Evolutionary conservation across 73 alveolate species (phyloP), one percentile per base, ranked within the genome.

Genomic region (Tetrahymena thermophila): DNA sequence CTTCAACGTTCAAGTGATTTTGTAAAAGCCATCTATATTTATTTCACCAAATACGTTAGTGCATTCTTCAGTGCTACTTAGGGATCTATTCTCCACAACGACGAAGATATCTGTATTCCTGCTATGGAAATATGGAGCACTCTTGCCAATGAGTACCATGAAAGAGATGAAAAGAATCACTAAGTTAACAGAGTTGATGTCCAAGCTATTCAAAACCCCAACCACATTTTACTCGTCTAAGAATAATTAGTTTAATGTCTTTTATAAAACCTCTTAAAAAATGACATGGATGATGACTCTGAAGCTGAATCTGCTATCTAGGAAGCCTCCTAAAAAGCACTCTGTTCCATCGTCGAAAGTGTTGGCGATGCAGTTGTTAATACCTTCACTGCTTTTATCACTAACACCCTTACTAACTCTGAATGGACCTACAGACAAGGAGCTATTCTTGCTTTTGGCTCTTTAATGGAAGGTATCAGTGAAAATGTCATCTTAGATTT

Each of bases 1-100:
- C 89, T 71, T 71, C 89, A 71, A 71, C 89, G 89, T 71, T 71
- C 89, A 25, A 71, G 89, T 71, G 89, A 71, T 71, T 71, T 71
- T 71, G 89, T 71, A 9, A 71, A 71, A 31, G 35, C 89, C 1
- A 19, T 71, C 37, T 71, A 71, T 31, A 34, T 71, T 31, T 71
- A 71, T 31, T 71, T 71, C 89, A 25, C 23, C 89, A 71, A 71
- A 13, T 71, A 71, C 89, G 37, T 71, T 31, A 71, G 40, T 28
- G 89, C 89, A 28, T 71, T 71, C 89, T 71, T 71, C 42, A n/a
- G n/a, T 10, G 89, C 89, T 31, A 71, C 89, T 23, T 71, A 71
- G 31, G 23, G 21, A 9, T 71, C 89, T 21, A 71, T 71, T 8
- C 89, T 71, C 17, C 35, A 71, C 37, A 71, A 31, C 17, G 89